Evolutionary conservation across 2,329 filamentous ascomycete species (phyloP).

Genomic region (Microdochium bolleyi): DNA sequence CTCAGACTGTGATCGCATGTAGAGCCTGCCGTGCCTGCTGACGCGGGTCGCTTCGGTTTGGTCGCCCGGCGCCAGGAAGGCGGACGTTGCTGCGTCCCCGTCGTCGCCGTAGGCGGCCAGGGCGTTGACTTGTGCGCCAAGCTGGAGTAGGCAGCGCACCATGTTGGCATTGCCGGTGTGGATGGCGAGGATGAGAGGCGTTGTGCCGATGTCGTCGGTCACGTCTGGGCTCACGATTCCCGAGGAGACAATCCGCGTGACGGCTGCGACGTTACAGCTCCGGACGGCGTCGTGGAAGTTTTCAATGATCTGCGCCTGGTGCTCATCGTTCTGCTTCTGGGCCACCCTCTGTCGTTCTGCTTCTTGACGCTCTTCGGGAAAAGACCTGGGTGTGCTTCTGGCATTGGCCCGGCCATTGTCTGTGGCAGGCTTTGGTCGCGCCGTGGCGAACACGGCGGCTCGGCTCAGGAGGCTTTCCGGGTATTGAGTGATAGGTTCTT

Average conservation of each 20-base stretch:
- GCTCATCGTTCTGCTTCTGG: background rate
- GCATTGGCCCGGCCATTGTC: background rate
- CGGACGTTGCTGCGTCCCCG: background rate
- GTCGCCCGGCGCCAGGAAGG: background rate
- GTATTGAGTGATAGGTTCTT: background rate
- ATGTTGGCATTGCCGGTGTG: slow-evolving; percentile 17
- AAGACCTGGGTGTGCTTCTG: background rate
- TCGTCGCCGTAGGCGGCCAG: background rate
- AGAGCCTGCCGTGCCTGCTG: background rate
- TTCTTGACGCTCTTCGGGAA: background rate
- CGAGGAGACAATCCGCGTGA: slow-evolving; percentile 16
- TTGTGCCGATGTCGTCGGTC: slow-evolving; percentile 15
- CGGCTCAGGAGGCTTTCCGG: background rate
- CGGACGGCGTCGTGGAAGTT: slow-evolving; percentile 21
- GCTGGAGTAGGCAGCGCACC: slow-evolving; percentile 22
- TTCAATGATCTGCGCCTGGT: slow-evolving; percentile 16
- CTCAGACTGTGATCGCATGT: background rate
- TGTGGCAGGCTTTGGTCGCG: background rate
- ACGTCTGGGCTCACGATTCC: slow-evolving; percentile 31
- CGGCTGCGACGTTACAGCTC: slow-evolving; percentile 15
- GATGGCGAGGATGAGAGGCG: slow-evolving; percentile 28
- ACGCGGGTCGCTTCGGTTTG: background rate
- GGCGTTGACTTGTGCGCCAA: slow-evolving; percentile 25
- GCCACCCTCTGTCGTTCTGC: background rate
- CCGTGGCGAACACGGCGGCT: background rate